These are phyloP conservation scores for Trichoderma gracile DNA, from an alignment of 2,329 filamentous ascomycete genomes.

Conservation along the genomic window DNA sequence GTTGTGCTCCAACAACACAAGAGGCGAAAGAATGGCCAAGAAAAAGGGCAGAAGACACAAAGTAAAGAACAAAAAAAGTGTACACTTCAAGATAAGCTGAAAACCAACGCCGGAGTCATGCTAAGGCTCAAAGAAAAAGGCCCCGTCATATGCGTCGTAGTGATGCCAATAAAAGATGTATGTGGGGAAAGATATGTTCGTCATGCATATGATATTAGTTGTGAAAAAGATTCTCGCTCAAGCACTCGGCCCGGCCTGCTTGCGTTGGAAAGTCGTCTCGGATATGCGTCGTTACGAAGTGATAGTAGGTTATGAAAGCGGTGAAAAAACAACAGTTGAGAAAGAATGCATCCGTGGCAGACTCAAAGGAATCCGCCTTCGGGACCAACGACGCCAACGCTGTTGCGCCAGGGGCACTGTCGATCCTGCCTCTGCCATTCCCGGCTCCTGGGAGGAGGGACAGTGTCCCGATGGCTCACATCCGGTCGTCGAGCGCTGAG, in stretches of 20 bases:
- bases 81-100: slow-evolving; percentile 1
- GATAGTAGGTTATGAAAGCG: neutral
- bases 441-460: slow-evolving; percentile 37
- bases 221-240: neutral
- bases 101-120: slow-evolving; percentile 26
- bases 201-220: slow-evolving; percentile 18
- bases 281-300: neutral
- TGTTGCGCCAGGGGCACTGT: slow-evolving; percentile 58
- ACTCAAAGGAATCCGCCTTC: slow-evolving; percentile 57
- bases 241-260: slow-evolving; percentile 15
- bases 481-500: slow-evolving; percentile 42
- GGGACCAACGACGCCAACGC: slow-evolving; percentile 53
- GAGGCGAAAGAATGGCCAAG: neutral
- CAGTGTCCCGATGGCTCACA: slow-evolving; percentile 46
- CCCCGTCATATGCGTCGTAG: slow-evolving; percentile 26
- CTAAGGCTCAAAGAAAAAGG: slow-evolving; percentile 10
- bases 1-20: neutral
- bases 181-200: slow-evolving; percentile 5
- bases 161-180: slow-evolving; percentile 20
- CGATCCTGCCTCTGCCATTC: slow-evolving; percentile 45
- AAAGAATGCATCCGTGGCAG: neutral
- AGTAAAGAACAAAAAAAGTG: neutral
- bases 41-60: neutral
- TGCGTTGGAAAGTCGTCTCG: neutral
- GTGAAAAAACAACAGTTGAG: neutral